Conservation (phyloP, 176 grass and related monocot genomes). For the Ampelocalamus luodianensis region DNA sequence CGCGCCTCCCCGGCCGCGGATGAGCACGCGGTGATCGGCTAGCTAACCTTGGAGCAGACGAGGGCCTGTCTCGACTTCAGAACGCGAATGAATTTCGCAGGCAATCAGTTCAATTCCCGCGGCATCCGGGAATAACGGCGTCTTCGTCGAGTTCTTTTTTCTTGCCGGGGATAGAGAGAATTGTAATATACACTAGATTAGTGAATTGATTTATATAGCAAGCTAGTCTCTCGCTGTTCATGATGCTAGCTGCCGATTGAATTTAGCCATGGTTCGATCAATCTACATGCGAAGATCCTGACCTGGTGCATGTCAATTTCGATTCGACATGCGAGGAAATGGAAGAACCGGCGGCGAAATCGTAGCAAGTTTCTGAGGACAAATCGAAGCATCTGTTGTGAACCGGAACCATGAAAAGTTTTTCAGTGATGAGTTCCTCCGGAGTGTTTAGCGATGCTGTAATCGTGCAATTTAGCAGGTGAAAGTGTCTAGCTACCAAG, state of each 20-base stretch:
- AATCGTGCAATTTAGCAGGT: neutral
- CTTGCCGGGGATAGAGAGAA: neutral
- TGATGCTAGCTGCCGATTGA: neutral
- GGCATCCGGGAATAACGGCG: neutral
- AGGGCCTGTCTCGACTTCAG: neutral
- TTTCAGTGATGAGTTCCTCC: neutral
- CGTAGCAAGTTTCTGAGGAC: neutral
- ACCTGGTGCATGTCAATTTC: neutral
- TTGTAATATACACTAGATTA: constrained; percentile 19
- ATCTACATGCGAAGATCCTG: neutral
- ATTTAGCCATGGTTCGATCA: neutral
- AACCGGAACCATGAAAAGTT: neutral
- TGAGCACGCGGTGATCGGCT: neutral
- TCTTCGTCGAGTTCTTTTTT: neutral
- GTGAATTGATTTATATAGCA: neutral
- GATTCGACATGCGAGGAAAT: neutral
- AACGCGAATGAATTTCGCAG: neutral
- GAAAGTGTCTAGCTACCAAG: neutral
- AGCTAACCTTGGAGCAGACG: neutral
- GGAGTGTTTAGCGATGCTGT: neutral
- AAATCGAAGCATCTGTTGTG: neutral
- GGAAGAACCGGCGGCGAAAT: neutral
- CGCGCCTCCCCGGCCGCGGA: neutral
- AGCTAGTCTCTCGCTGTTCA: neutral
- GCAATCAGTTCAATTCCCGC: neutral